phyloP scores from a whole-genome alignment of 352 stramenopile species.

The Phytophthora hibernalis region DNA sequence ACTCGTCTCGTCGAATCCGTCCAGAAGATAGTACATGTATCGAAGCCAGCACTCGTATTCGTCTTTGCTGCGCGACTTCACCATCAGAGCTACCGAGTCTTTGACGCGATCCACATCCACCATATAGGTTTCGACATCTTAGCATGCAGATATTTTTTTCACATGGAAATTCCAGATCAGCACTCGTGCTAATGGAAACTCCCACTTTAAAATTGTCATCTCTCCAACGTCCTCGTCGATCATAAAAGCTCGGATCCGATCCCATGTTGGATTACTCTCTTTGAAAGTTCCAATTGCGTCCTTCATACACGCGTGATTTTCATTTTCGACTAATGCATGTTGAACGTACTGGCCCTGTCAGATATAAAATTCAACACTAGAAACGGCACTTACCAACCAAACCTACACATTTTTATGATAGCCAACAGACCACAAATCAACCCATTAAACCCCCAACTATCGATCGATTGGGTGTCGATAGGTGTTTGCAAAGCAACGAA shows the following conservation, averaged over 20 bases:
- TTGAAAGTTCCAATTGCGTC: too few species aligned
- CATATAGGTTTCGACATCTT: slow-evolving; percentile 3
- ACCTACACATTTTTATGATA: too few species aligned
- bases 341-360: slow-evolving; percentile 6
- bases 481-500: too few species aligned
- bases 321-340: slow-evolving; percentile 3
- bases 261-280: too few species aligned
- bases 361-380: background rate
- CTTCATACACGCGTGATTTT: background rate
- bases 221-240: too few species aligned
- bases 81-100: background rate
- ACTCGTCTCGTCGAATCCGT: background rate
- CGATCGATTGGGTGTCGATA: too few species aligned
- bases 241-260: too few species aligned
- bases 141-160: background rate
- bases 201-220: too few species aligned
- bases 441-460: too few species aligned
- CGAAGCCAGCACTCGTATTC: background rate
- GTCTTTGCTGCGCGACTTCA: background rate
- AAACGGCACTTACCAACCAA: background rate
- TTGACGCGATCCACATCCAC: too few species aligned
- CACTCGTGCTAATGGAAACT: background rate
- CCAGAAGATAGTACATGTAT: background rate
- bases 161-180: background rate
- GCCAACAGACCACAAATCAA: too few species aligned